These are phyloP conservation scores for Spizellomyces punctatus DNA, from an alignment of 192 early-diverging fungal genomes.

Conservation along the genomic window DNA sequence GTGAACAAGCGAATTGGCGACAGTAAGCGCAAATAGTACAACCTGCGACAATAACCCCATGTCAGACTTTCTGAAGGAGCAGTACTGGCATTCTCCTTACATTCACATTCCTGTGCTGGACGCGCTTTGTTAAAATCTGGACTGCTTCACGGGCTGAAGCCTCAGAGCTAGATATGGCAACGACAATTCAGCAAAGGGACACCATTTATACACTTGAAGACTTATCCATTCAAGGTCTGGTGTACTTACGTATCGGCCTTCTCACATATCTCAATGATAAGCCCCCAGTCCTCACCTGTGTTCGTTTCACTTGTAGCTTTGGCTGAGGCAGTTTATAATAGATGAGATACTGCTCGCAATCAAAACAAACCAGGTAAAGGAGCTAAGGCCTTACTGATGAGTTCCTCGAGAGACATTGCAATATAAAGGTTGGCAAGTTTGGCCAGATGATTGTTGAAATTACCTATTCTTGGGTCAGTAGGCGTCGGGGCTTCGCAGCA, in stretches of 20 bases:
- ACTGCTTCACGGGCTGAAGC: conserved; percentile 39
- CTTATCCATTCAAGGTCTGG: conserved; percentile 12
- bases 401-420: conserved; percentile 18
- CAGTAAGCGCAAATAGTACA: conserved; percentile 45
- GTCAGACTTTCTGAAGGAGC: not conserved
- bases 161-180: conserved; percentile 2
- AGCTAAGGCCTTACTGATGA: conserved; percentile 5
- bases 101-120: conserved; percentile 66
- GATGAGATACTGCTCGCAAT: not conserved
- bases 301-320: conserved; percentile 92
- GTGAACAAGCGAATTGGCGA: conserved; percentile 88
- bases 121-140: conserved; percentile 34
- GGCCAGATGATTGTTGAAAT: not conserved
- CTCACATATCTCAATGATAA: conserved; percentile 54
- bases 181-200: not conserved
- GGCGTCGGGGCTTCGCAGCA: too few relatives aligned
- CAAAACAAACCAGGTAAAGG: too few relatives aligned
- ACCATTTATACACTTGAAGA: not conserved
- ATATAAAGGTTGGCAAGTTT: not conserved
- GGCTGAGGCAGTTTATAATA: conserved; percentile 5
- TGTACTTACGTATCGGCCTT: conserved; percentile 40
- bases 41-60: conserved; percentile 21
- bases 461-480: too few relatives aligned
- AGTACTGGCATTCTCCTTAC: conserved; percentile 53
- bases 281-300: conserved; percentile 89